Conservation (phyloP, 257 asterid genomes). For the Rhazya stricta region DNA sequence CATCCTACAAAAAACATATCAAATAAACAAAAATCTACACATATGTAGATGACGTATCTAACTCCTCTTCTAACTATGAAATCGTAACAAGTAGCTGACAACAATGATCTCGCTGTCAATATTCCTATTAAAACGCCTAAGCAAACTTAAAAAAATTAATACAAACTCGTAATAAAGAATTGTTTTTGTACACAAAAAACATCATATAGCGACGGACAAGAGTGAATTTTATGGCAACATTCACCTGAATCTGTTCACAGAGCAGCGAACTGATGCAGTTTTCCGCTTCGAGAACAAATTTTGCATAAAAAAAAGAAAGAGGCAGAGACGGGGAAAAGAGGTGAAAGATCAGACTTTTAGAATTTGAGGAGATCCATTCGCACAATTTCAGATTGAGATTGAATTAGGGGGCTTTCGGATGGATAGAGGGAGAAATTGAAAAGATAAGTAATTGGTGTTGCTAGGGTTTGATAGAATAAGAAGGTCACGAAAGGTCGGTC, state of each 20-base stretch:
- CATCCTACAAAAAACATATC: not conserved
- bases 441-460: not conserved
- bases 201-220: too few relatives aligned
- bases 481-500: not conserved
- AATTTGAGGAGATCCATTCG: conserved; percentile 3
- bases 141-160: not conserved
- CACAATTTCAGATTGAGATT: not conserved
- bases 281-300: not conserved
- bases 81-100: not conserved
- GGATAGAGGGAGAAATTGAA: not conserved
- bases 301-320: not conserved
- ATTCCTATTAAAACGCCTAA: not conserved
- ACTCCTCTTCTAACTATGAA: not conserved
- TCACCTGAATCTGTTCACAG: conserved; percentile 10
- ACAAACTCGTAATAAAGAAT: not conserved
- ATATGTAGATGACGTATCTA: too few relatives aligned
- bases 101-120: not conserved
- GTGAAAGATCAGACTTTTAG: not conserved
- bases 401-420: not conserved
- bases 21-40: not conserved
- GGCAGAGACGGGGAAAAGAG: not conserved
- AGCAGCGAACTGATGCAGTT: not conserved
- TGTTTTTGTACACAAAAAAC: not conserved
- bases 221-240: not conserved
- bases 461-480: conserved; percentile 16